These are phyloP conservation scores for Grosmannia serpens DNA, from an alignment of 2,329 filamentous ascomycete genomes.

Conservation along the genomic window DNA sequence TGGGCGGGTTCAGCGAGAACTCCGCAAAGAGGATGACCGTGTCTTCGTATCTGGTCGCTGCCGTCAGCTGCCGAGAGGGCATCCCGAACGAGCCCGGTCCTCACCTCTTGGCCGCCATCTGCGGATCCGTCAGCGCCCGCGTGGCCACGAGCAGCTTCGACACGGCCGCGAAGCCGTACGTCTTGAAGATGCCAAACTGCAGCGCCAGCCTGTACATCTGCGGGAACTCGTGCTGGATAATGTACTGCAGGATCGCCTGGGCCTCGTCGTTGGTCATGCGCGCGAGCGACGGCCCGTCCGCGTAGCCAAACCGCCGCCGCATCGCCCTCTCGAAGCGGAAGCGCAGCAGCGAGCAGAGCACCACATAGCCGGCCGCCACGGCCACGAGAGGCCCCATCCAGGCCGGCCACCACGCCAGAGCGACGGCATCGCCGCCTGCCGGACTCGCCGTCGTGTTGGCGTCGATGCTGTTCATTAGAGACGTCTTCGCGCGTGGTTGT, in stretches of 20 bases:
- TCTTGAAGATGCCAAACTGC: slow-evolving; percentile 31
- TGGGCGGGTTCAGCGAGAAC: slow-evolving; percentile 24
- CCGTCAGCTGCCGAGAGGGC: background rate
- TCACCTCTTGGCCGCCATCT: slow-evolving; percentile 20
- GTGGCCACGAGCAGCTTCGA: slow-evolving; percentile 24
- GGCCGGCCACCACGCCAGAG: background rate
- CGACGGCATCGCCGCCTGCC: background rate
- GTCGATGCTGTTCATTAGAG: background rate
- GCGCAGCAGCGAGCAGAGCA: slow-evolving; percentile 24
- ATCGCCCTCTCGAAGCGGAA: slow-evolving; percentile 22
- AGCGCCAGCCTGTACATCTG: slow-evolving; percentile 24
- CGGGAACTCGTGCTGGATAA: slow-evolving; percentile 25
- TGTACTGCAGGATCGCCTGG: slow-evolving; percentile 27
- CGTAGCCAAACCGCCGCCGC: slow-evolving; percentile 20
- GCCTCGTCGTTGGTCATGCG: slow-evolving; percentile 33
- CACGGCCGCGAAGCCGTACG: slow-evolving; percentile 27
- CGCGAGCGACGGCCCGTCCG: slow-evolving; percentile 23
- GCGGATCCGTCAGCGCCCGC: slow-evolving; percentile 22
- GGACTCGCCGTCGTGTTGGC: background rate
- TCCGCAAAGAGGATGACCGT: slow-evolving; percentile 25
- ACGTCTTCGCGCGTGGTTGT: background rate
- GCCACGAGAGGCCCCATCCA: slow-evolving; percentile 4
- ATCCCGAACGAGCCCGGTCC: no score
- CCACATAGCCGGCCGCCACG: slow-evolving; percentile 19
- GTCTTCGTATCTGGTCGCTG: slow-evolving; percentile 26